Percentiles rank a stretch among this genome's conserved stretches.
Evolutionary conservation across 352 stramenopile genomes (phyloP).

Genomic region (Phytophthora constricta): DNA sequence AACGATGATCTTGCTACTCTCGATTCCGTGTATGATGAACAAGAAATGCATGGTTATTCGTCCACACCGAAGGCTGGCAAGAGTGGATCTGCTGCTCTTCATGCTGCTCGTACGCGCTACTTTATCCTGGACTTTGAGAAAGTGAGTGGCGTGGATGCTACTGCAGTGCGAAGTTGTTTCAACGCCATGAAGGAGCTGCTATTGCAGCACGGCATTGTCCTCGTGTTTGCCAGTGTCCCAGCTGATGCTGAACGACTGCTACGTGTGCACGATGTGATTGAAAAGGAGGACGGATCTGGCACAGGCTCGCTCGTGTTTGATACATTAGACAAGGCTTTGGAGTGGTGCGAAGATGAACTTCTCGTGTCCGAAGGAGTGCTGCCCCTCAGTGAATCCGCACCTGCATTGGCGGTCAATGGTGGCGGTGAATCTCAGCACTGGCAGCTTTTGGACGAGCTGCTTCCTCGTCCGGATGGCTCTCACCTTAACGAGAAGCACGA

Average conservation of each 20-base stretch:
- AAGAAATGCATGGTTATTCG: constrained; percentile 48
- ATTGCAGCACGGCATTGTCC: constrained; percentile 72
- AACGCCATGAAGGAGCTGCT: constrained; percentile 86
- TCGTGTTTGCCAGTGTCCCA: constrained; percentile 81
- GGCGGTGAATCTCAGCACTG: constrained; percentile 41
- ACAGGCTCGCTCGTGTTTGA: constrained; percentile 81
- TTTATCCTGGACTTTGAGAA: constrained; percentile 92
- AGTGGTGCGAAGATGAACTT: constrained; percentile 89
- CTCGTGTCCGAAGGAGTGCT: constrained; percentile 74
- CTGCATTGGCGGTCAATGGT: constrained; percentile 34
- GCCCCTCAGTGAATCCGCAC: constrained; percentile 64
- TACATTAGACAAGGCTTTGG: constrained; percentile 81
- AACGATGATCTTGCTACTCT: constrained; percentile 67
- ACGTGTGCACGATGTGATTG: constrained; percentile 82
- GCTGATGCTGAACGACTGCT: constrained; percentile 74
- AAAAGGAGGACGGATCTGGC: constrained; percentile 58
- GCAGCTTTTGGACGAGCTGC: constrained; percentile 73
- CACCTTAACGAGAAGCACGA: constrained; percentile 25
- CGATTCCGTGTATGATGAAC: constrained; percentile 57
- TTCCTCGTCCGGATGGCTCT: constrained; percentile 42
- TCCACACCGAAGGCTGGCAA: constrained; percentile 41
- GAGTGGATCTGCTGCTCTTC: constrained; percentile 42
- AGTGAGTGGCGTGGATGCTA: constrained; percentile 90
- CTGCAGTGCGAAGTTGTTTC: constrained; percentile 87
- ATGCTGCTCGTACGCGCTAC: constrained; percentile 79